Evolutionary conservation across 768 basidiomycete genomes (phyloP), one percentile per base, ranked within the genome.

Genomic region (Lentinus tigrinus): DNA sequence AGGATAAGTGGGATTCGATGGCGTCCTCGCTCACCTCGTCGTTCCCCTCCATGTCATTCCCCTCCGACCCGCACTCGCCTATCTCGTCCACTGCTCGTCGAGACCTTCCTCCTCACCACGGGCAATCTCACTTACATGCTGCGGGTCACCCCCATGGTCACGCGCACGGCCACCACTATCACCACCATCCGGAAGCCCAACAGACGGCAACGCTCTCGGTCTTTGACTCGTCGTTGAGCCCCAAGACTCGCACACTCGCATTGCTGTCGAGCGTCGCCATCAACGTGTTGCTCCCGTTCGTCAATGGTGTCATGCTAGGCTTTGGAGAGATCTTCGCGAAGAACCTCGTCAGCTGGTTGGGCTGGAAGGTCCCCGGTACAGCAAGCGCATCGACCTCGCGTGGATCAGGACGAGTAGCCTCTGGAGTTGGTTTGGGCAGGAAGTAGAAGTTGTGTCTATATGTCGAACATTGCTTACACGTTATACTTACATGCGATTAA

Each of bases 271-370:
- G 89, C 23, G 70, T 94, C 61, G 88, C 89, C 26, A 90, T 96
- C 69, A 95, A 96, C 70, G 70, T 96, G 60, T 69, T 90, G 0
- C 78, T 96, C 38, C 93, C 93, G 0, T 96, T 96, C 71, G 81
- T 96, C 9, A 96, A 95, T 63, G 94, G 93, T 19, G 90, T 96
- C 57, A 96, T 96, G 93, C 84, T 95, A 50, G 93, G 93, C n/a
- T 95, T 95, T 68, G 93, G 93, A 39, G 94, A 96, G 73, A 89
- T 96, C 49, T 93, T 95, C 69, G 93, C 89, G 36, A 89, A 89
- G 72, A 83, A 88, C 44, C 79, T 90, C 17, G 73, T 89, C 17
- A 69, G 72, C 7, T 80, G 79, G 79, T 68, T 80, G 40, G 79
- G 79, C 37, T 80, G 77, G 77, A 74, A 70, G 63, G 36, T 52